Percentiles rank a stretch among this genome's conserved stretches.
phyloP scores from a whole-genome alignment of 2,329 filamentous ascomycete genomes.

The Zopfia rhizophila region DNA sequence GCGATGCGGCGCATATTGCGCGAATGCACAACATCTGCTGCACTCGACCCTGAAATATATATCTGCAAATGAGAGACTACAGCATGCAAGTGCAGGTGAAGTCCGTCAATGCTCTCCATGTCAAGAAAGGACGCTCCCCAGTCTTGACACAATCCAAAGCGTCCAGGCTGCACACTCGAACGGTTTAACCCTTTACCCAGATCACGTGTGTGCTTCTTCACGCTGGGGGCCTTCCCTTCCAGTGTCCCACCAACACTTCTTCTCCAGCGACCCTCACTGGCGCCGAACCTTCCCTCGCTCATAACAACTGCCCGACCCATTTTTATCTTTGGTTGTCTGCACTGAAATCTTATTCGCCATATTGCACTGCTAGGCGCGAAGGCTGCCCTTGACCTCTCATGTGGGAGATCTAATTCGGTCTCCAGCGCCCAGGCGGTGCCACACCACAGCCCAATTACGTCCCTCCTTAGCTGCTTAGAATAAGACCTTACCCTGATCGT shows the following conservation, averaged over 20 bases:
- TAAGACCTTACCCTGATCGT: conserved; percentile 35
- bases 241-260: conserved; percentile 22
- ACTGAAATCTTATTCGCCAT: conserved; percentile 42
- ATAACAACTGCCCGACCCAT: conserved; percentile 16
- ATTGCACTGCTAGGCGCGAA: conserved; percentile 36
- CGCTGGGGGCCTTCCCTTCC: background rate
- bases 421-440: conserved; percentile 37
- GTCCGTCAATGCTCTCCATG: conserved; percentile 20
- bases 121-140: conserved; percentile 17
- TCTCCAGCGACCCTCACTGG: conserved; percentile 29
- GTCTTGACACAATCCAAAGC: conserved; percentile 13
- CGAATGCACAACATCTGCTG: conserved; percentile 31
- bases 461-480: conserved; percentile 28
- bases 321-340: conserved; percentile 23
- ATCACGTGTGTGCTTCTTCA: conserved; percentile 20
- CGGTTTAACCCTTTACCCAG: conserved; percentile 11
- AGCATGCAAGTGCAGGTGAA: conserved; percentile 11
- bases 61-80: background rate
- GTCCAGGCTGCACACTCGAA: background rate
- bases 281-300: conserved; percentile 31
- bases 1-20: conserved; percentile 14
- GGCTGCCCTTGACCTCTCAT: conserved; percentile 16
- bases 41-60: conserved; percentile 6
- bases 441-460: conserved; percentile 48
- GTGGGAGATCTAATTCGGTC: conserved; percentile 45